Evolutionary conservation across 2,329 filamentous ascomycete genomes (phyloP).

Genomic region (Diaporthe sp.): DNA sequence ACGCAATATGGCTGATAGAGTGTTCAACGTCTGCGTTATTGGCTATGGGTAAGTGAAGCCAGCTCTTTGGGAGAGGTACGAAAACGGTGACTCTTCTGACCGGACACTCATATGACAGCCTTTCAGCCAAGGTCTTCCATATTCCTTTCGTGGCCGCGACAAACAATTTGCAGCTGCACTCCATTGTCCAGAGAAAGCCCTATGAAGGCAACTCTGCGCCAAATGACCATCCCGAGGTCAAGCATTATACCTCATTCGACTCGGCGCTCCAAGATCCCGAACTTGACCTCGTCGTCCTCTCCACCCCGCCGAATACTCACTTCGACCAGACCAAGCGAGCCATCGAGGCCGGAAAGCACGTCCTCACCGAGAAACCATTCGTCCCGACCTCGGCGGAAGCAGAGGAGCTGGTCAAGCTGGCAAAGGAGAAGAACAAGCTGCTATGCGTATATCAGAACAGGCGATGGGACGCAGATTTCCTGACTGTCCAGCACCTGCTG

Average conservation of each 20-base stretch:
- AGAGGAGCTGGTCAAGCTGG: conserved; percentile 67
- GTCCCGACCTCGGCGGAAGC: conserved; percentile 78
- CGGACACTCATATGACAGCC: conserved; percentile 44
- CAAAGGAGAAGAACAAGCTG: conserved; percentile 60
- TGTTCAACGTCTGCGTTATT: conserved; percentile 44
- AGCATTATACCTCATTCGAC: conserved; percentile 71
- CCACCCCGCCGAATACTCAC: conserved; percentile 78
- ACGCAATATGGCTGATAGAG: conserved; percentile 33
- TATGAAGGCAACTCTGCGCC: conserved; percentile 73
- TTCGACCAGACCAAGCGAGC: conserved; percentile 72
- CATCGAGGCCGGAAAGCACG: conserved; percentile 78
- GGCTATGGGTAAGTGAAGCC: conserved; percentile 41
- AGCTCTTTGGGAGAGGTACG: background rate
- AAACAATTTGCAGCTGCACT: conserved; percentile 73
- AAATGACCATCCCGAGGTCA: conserved; percentile 72
- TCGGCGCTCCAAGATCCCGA: conserved; percentile 72
- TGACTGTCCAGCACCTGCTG: conserved; percentile 74
- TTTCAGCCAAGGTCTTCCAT: conserved; percentile 75
- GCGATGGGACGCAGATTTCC: conserved; percentile 81
- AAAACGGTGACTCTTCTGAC: background rate
- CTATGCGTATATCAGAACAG: conserved; percentile 82
- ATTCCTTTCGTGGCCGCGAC: conserved; percentile 80
- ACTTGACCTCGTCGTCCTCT: conserved; percentile 77
- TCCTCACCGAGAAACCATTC: conserved; percentile 86
- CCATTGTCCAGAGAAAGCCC: conserved; percentile 80